These are phyloP conservation scores for Wickerhamomyces alni DNA, from an alignment of 805 yeast species.

Conservation along the genomic window DNA sequence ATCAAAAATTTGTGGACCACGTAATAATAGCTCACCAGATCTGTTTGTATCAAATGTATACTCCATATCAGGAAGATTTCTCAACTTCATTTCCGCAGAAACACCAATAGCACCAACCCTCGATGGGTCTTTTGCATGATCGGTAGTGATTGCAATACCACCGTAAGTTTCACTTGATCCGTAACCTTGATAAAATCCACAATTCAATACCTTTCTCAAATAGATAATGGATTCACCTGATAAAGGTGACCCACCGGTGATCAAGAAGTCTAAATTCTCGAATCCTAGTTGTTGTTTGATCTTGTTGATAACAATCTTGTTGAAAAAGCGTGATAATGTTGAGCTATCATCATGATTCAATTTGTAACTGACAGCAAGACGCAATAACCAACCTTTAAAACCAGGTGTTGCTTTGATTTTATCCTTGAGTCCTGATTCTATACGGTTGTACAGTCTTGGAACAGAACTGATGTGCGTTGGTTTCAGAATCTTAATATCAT, in stretches of 20 bases:
- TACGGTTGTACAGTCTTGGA: conserved; percentile 57
- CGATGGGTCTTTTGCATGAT: conserved; percentile 45
- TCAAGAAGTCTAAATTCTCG: conserved; percentile 32
- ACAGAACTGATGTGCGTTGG: conserved; percentile 53
- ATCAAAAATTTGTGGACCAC: conserved; percentile 59
- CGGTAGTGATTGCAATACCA: conserved; percentile 43
- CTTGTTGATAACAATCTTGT: conserved; percentile 34
- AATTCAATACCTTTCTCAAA: conserved; percentile 53
- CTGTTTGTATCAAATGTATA: conserved; percentile 37
- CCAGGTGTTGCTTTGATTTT: conserved; percentile 39
- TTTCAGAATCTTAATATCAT: conserved; percentile 47
- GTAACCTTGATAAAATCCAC: conserved; percentile 62
- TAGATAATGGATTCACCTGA: conserved; percentile 55
- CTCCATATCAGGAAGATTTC: conserved; percentile 61
- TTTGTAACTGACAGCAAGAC: conserved; percentile 37
- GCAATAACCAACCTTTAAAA: conserved; percentile 35
- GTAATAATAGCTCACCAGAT: conserved; percentile 55
- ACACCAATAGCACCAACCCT: conserved; percentile 53
- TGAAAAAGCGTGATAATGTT: conserved; percentile 31
- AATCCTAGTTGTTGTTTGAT: conserved; percentile 43
- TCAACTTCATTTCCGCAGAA: conserved; percentile 50
- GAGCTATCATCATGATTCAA: conserved; percentile 29
- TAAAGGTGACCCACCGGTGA: conserved; percentile 68
- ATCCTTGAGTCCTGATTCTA: conserved; percentile 55
- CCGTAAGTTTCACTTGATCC: conserved; percentile 71